A percentile compares a stretch with the other conserved stretches of the same genome.
Evolutionary conservation across 2,329 filamentous ascomycete genomes (phyloP).

Genomic region (Fusarium floridanum): DNA sequence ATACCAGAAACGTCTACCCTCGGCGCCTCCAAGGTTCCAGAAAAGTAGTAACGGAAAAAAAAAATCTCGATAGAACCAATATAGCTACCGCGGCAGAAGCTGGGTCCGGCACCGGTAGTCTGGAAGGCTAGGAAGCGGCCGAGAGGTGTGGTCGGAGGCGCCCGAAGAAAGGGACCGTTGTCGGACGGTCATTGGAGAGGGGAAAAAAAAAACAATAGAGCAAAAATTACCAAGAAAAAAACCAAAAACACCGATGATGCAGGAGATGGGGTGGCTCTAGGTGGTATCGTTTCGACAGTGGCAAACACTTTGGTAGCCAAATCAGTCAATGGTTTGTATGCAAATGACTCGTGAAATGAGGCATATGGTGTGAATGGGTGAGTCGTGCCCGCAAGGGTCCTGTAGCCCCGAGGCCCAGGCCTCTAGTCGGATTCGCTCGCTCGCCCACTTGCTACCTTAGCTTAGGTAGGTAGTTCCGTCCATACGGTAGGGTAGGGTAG

Average conservation of each 20-base stretch:
- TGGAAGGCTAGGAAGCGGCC: constrained; percentile 21
- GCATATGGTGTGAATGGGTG: constrained; percentile 33
- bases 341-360: constrained; percentile 46
- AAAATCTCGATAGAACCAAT: background rate
- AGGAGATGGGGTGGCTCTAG: constrained; percentile 47
- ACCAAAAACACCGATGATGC: constrained; percentile 49
- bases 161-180: constrained; percentile 27
- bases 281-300: constrained; percentile 46
- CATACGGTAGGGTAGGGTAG: no score
- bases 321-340: constrained; percentile 44
- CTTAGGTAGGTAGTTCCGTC: no score
- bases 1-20: background rate
- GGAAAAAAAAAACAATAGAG: constrained; percentile 14
- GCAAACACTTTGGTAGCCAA: constrained; percentile 45
- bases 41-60: background rate
- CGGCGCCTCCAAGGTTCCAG: background rate
- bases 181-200: constrained; percentile 12
- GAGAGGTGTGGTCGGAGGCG: constrained; percentile 20
- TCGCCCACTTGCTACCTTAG: no score
- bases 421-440: constrained; percentile 6
- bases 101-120: constrained; percentile 7
- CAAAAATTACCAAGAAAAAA: constrained; percentile 14
- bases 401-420: background rate
- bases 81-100: constrained; percentile 7
- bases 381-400: constrained; percentile 22